Percentiles rank a stretch among this genome's conserved stretches.
These are phyloP conservation scores for Metschnikowia amazonensis DNA, from an alignment of 805 yeast species.

Conservation along the genomic window DNA sequence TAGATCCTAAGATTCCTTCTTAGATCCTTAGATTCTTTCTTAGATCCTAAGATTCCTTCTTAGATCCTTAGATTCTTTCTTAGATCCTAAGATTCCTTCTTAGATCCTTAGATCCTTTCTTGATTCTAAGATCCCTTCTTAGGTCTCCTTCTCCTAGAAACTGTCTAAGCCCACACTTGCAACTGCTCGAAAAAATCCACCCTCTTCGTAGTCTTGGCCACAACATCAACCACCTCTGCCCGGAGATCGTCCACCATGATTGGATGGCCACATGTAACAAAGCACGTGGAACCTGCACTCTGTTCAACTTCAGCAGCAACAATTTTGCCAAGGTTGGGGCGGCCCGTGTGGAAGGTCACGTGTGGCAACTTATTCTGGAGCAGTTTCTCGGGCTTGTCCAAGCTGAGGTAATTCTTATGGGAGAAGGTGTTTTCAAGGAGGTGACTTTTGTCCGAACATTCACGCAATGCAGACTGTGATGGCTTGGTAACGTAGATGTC, in stretches of 20 bases:
- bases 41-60: too few species aligned
- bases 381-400: constrained; percentile 4
- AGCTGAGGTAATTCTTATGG: constrained; percentile 5
- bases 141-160: too few species aligned
- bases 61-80: too few species aligned
- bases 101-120: too few species aligned
- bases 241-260: constrained; percentile 31
- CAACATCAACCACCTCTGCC: constrained; percentile 15
- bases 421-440: constrained; percentile 13
- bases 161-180: constrained; percentile 23
- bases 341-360: constrained; percentile 11
- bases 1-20: too few species aligned
- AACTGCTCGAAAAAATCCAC: constrained; percentile 20
- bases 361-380: constrained; percentile 11
- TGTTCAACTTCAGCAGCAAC: constrained; percentile 4
- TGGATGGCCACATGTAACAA: constrained; percentile 33
- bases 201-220: constrained; percentile 6
- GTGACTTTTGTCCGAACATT: constrained; percentile 8
- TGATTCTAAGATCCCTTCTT: too few species aligned
- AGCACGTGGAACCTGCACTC: constrained; percentile 17
- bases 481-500: constrained; percentile 15
- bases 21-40: too few species aligned
- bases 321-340: constrained; percentile 14
- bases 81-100: too few species aligned
- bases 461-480: background rate